Evolutionary conservation across 2,329 filamentous ascomycete species (phyloP), one percentile per base, ranked within the genome.

Genomic region (Nemania abortiva): DNA sequence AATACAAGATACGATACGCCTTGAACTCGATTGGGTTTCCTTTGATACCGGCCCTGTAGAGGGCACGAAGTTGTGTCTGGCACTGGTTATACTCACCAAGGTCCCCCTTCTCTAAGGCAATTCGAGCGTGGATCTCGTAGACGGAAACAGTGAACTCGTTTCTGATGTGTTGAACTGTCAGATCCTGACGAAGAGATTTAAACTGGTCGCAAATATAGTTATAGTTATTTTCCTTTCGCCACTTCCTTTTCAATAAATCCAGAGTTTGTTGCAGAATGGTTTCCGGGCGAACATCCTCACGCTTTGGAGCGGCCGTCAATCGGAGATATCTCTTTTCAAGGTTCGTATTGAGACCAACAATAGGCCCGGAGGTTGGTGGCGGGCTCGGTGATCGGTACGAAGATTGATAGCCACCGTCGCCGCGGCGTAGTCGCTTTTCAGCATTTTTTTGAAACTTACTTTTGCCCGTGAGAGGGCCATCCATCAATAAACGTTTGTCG

Each of bases 51-150:
- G 93, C 89, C 81, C 89, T 89, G 83, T 99, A 98, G 77, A 99
- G 86, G 74, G 92, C 94, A 82, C 94, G 93, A 79, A 99, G 87
- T 85, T 99, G 96, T 78, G 96, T 98, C 86, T 99, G 96, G 83
- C 96, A 99, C 88, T 99, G 96, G 86, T 99, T 99, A 96, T 99
- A 99, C 96, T 99, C 96, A 99, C 96, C 95, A 86, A 98, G 89
- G 86, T 99, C 96, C 84, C 93, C 94, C 88, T 97, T 98, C 83
- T 99, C 95, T 82, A 99, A 87, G 74, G 96, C 96, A 83, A 99
- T 98, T 70, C 96, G 91, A 72, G 95, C 96, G 83, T 99, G 96
- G 70, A 95, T 97, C 84, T 99, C 96, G 82, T 99, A 99, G 56
- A 98, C 96, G 71, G 89, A 92, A 72, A 98, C 95, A 29, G 96